phyloP scores from a whole-genome alignment of 768 basidiomycete species.

The Lenzites betulinus region DNA sequence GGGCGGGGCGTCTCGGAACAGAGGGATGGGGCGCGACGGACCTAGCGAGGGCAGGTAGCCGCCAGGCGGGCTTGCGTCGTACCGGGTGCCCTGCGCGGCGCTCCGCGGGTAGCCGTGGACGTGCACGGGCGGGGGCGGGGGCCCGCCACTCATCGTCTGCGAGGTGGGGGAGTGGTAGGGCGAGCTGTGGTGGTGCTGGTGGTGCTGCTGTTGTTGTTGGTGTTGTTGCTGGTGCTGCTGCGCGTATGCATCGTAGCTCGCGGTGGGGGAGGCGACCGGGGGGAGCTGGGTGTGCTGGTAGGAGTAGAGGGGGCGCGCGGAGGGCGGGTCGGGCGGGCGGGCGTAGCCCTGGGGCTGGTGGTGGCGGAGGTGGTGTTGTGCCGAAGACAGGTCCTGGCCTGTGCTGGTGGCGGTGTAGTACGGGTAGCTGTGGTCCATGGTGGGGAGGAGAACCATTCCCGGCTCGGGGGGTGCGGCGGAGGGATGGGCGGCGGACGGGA shows the following conservation, averaged over 20 bases:
- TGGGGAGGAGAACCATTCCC: conserved; percentile 13
- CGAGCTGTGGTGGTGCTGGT: conserved; percentile 1
- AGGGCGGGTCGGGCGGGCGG: conserved; percentile 8
- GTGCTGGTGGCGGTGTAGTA: conserved; percentile 17
- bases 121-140: conserved; percentile 11
- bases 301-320: conserved; percentile 3
- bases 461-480: conserved; percentile 1
- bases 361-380: conserved; percentile 12
- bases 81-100: conserved; percentile 5
- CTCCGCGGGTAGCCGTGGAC: conserved; percentile 13
- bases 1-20: no score
- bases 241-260: neutral
- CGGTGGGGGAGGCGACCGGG: neutral
- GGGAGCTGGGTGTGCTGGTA: neutral
- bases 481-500: neutral
- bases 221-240: conserved; percentile 8
- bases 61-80: conserved; percentile 7
- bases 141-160: conserved; percentile 9
- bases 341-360: conserved; percentile 14
- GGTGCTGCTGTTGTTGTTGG: no score
- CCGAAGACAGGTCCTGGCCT: conserved; percentile 4
- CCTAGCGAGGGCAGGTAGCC: conserved; percentile 15
- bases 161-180: conserved; percentile 11
- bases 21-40: neutral
- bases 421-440: conserved; percentile 16